A percentile compares a stretch with the other conserved stretches of the same genome.
Conservation (phyloP, 257 asterid species). For the Gentiana macrophylla region DNA sequence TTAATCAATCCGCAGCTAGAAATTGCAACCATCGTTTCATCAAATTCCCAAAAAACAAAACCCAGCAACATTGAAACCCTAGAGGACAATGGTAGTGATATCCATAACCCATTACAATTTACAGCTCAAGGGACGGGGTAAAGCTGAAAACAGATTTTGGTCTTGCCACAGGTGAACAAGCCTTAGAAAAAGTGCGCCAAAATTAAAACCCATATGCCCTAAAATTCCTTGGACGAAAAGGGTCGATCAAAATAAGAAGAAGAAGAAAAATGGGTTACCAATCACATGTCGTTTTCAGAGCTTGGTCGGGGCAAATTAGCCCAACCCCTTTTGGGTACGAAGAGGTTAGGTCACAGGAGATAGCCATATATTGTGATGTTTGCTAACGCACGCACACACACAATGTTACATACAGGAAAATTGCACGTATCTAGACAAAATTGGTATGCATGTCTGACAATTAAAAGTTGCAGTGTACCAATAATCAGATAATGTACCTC, state of each 20-base stretch:
- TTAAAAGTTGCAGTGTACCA: conserved; percentile 5
- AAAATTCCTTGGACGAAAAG: conserved; percentile 1
- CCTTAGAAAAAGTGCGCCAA: conserved; percentile 22
- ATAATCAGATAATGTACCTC: conserved; percentile 18
- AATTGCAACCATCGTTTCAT: conserved; percentile 5
- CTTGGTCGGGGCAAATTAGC: neutral
- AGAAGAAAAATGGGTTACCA: neutral
- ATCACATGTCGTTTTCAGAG: conserved; percentile 7
- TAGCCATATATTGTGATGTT: conserved; percentile 6
- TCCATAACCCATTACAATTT: neutral
- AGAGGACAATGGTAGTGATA: conserved; percentile 6
- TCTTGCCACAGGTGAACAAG: conserved; percentile 4
- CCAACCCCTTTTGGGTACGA: conserved; percentile 13
- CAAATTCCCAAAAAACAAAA: conserved; percentile 18
- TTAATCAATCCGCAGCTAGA: neutral
- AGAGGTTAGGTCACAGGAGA: conserved; percentile 14
- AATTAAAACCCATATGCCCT: conserved; percentile 7
- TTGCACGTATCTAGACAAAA: conserved; percentile 2
- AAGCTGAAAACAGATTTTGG: conserved; percentile 9
- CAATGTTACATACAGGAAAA: conserved; percentile 16
- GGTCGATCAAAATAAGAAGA: neutral
- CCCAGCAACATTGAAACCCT: conserved; percentile 23
- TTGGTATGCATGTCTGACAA: conserved; percentile 22
- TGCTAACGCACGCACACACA: neutral
- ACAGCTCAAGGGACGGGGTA: conserved; percentile 2